Evolutionary conservation across 2,329 filamentous ascomycete species (phyloP).

Genomic region (Elsinoe perseae): DNA sequence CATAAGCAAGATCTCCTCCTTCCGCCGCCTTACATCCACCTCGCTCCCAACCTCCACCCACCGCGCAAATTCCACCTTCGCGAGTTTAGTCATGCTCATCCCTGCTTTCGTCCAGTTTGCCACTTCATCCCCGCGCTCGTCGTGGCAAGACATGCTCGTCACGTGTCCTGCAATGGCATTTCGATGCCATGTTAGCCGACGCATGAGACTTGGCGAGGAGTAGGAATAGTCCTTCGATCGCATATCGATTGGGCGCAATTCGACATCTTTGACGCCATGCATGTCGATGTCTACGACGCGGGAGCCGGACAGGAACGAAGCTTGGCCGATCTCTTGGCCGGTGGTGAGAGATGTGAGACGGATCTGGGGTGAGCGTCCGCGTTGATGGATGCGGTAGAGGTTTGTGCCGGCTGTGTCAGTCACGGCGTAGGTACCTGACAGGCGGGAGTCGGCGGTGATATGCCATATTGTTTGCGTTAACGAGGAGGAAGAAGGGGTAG

Average conservation of each 20-base stretch:
- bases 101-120: background rate
- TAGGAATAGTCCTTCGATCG: background rate
- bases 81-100: background rate
- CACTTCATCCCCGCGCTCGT: constrained; percentile 1
- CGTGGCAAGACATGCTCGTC: background rate
- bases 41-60: constrained; percentile 1
- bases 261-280: background rate
- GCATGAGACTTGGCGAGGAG: background rate
- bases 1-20: background rate
- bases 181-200: background rate
- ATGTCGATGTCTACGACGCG: background rate
- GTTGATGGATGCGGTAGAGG: background rate
- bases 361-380: background rate
- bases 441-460: background rate
- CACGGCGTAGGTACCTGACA: background rate
- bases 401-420: background rate
- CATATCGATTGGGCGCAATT: background rate
- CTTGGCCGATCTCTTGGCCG: background rate
- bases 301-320: background rate
- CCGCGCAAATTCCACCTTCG: background rate
- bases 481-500: background rate
- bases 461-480: constrained; percentile 6
- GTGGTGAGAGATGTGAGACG: background rate
- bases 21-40: background rate
- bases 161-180: background rate